Base-by-base conservation (phyloP, 805 yeast genomes). In the Zygosaccharomyces siamensis region DNA sequence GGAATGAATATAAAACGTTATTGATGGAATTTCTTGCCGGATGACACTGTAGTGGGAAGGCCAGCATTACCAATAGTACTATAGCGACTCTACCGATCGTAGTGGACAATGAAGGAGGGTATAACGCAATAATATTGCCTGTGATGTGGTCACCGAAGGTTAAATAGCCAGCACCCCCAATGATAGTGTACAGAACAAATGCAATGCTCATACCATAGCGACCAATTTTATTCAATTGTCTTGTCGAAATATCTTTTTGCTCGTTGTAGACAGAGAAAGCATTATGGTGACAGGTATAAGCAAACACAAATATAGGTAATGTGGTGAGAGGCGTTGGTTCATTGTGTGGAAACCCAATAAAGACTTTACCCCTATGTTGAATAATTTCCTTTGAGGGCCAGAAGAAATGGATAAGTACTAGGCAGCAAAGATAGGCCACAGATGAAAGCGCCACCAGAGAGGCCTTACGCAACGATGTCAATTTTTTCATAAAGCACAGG, bases 251-350 rank as follows among this genome's bases (percentile, higher is more conserved):
- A 55, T 80, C 80, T 27, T 66, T 68, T 26, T 90, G 76, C 69
- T 92, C 98, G 60, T 90, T 92, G 47, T 89, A 78, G 47, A 90
- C 79, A 1, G 96, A 81, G 60, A 88, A 89, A 89, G 88, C 88
- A 69, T 92, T 92, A 66, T 92, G 97, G 62, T 92, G 97, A 60
- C 97, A 93, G 0, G 98, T 92, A 68, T 82, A 92, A 0, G 97
- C 96, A 72, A 92, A 90, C 11, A 92, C 92, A 57, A 89, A 83
- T 54, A 90, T 86, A n/a, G 97, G 95, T 63, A 90, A 80, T 8
- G 93, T 81, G 21, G 85, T 75, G 16, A 90, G 73, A n/a, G 81
- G 70, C 3, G 77, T 64, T 0, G 74, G 56, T 12, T 74, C 62
- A 4, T 76, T 68, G 23, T 62, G 59, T 2, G 88, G 87, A 33